These are phyloP conservation scores for Botrytis elliptica DNA, from an alignment of 2,329 filamentous ascomycete species.

Conservation along the genomic window DNA sequence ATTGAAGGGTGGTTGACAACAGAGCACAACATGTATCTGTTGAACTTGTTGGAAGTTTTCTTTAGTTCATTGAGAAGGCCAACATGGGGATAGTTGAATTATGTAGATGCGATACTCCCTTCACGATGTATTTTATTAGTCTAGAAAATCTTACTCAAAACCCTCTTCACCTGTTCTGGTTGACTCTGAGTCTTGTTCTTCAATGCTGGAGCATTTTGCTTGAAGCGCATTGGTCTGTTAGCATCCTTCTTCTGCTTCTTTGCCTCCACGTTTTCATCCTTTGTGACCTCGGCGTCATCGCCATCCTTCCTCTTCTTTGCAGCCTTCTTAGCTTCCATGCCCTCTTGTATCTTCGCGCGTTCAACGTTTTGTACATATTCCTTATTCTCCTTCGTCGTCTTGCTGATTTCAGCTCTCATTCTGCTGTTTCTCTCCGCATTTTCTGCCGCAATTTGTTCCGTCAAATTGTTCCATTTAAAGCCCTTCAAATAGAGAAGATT, in stretches of 20 bases:
- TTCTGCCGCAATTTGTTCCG: conserved; percentile 77
- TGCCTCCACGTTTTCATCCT: conserved; percentile 29
- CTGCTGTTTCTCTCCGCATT: conserved; percentile 75
- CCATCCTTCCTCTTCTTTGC: conserved; percentile 45
- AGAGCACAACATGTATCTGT: conserved; percentile 1
- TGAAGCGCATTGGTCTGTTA: conserved; percentile 56
- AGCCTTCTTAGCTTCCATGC: conserved; percentile 63
- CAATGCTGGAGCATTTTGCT: conserved; percentile 60
- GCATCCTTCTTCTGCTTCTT: conserved; percentile 38
- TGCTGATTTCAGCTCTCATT: conserved; percentile 74
- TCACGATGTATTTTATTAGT: neutral
- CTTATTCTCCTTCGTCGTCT: conserved; percentile 76
- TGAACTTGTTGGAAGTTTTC: conserved; percentile 10
- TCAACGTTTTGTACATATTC: conserved; percentile 78
- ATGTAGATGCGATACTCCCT: neutral
- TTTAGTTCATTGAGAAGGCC: conserved; percentile 8
- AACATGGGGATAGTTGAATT: neutral
- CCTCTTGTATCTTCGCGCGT: conserved; percentile 74
- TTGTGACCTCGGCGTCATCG: conserved; percentile 31
- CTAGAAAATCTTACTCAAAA: conserved; percentile 65
- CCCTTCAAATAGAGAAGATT: conserved; percentile 77
- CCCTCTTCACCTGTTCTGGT: conserved; percentile 56
- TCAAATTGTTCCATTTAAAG: conserved; percentile 76
- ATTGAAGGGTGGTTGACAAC: neutral
- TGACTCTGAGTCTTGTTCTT: conserved; percentile 49